Conservation (phyloP, 2,329 filamentous ascomycete genomes). For the Bipolaris gigantea region DNA sequence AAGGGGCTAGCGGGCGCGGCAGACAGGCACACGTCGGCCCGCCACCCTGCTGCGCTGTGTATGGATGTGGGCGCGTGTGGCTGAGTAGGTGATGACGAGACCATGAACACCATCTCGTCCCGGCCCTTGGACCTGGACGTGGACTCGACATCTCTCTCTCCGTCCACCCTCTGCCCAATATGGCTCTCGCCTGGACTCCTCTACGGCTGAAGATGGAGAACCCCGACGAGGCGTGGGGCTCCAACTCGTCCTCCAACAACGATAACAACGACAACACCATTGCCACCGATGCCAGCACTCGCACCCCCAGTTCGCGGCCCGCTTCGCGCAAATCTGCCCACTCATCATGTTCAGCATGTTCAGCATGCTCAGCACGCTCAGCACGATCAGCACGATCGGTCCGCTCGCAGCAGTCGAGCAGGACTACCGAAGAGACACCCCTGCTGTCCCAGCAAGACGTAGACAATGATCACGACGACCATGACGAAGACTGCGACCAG, state of each 20-base stretch:
- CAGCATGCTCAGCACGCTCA: slow-evolving; percentile 35
- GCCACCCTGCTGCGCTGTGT: background rate
- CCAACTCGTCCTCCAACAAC: slow-evolving; percentile 19
- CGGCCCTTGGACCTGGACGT: background rate
- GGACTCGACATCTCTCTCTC: slow-evolving; percentile 4
- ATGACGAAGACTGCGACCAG: slow-evolving; percentile 6
- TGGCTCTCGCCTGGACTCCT: slow-evolving; percentile 13
- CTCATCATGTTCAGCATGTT: slow-evolving; percentile 38
- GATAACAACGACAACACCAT: background rate
- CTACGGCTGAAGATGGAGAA: slow-evolving; percentile 18
- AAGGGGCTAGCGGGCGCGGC: slow-evolving; percentile 11
- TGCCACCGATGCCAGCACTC: slow-evolving; percentile 18
- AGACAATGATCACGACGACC: slow-evolving; percentile 27
- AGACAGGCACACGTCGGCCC: slow-evolving; percentile 10
- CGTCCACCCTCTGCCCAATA: slow-evolving; percentile 1
- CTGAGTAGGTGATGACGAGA: slow-evolving; percentile 27
- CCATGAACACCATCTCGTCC: background rate
- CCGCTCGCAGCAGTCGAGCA: slow-evolving; percentile 35
- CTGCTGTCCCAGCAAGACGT: slow-evolving; percentile 39
- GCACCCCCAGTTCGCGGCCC: slow-evolving; percentile 43
- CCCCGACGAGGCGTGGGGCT: slow-evolving; percentile 42
- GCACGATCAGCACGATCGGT: slow-evolving; percentile 38
- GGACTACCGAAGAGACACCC: slow-evolving; percentile 46
- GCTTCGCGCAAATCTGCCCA: slow-evolving; percentile 42
- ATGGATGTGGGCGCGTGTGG: slow-evolving; percentile 4